Conservation (phyloP, 257 asterid species). For the Solanum pennellii region DNA sequence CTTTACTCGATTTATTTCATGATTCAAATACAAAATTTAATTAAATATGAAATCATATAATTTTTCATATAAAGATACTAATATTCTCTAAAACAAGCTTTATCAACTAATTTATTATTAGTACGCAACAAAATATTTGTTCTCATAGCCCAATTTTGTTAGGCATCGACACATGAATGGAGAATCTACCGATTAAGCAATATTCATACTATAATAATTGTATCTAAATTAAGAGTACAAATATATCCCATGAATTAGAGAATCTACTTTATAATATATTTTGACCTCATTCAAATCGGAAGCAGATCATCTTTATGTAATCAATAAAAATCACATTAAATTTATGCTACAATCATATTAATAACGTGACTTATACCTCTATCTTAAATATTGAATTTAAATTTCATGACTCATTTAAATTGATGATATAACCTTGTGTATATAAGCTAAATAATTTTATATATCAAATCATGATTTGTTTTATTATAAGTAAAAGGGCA, state of each 20-base stretch:
- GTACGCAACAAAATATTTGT: neutral
- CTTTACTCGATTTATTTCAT: neutral
- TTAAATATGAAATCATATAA: no score
- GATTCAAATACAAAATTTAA: no score
- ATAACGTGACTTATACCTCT: neutral
- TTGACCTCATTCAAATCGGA: neutral
- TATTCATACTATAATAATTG: neutral
- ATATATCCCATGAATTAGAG: neutral
- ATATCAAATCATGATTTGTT: neutral
- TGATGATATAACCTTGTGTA: neutral
- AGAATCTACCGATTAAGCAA: neutral
- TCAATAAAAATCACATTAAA: neutral
- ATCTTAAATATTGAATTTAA: neutral
- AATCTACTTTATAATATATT: neutral
- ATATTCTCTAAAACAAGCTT: neutral
- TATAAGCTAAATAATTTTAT: neutral
- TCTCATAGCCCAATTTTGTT: neutral
- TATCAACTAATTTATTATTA: neutral
- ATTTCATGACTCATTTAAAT: neutral
- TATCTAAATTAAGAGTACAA: neutral
- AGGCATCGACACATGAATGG: neutral
- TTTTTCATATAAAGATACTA: no score
- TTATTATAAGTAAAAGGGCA: neutral
- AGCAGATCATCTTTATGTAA: neutral
- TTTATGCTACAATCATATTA: neutral